Evolutionary conservation across 2,329 filamentous ascomycete species (phyloP).

Genomic region (Fusarium sp.): DNA sequence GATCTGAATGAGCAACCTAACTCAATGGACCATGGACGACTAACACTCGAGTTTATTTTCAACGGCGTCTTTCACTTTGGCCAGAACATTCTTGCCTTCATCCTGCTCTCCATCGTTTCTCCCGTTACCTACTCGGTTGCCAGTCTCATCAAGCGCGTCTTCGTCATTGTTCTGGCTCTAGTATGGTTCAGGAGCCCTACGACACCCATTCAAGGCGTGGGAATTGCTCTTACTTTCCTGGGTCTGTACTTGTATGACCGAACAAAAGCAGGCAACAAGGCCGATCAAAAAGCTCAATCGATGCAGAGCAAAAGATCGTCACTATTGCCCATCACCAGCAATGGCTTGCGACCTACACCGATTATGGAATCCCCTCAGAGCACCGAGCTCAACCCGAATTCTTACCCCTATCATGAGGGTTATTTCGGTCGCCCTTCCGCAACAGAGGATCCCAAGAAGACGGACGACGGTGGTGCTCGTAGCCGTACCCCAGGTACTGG

Average conservation of each 20-base stretch:
- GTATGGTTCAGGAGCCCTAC: conserved; percentile 96
- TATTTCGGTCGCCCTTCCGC: conserved; percentile 57
- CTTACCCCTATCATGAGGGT: conserved; percentile 64
- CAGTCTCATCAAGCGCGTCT: conserved; percentile 95
- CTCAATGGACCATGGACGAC: conserved; percentile 81
- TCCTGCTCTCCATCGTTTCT: conserved; percentile 91
- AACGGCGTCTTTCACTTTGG: conserved; percentile 97
- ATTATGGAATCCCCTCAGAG: conserved; percentile 45
- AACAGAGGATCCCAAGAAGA: conserved; percentile 68
- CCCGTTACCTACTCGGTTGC: conserved; percentile 98
- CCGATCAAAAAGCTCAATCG: conserved; percentile 84
- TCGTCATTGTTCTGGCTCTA: conserved; percentile 95
- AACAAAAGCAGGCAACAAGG: conserved; percentile 88
- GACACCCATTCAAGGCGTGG: conserved; percentile 84
- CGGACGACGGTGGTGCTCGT: conserved; percentile 64
- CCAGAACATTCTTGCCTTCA: conserved; percentile 95
- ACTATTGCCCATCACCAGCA: conserved; percentile 76
- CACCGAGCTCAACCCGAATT: conserved; percentile 49
- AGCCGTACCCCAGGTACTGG: conserved; percentile 60
- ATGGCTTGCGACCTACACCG: conserved; percentile 46
- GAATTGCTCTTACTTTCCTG: conserved; percentile 90
- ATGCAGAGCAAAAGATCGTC: conserved; percentile 58
- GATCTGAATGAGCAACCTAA: conserved; percentile 72
- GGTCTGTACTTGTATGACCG: conserved; percentile 97
- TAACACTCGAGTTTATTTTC: conserved; percentile 90